A percentile compares a stretch with the other conserved stretches of the same genome.
phyloP scores from a whole-genome alignment of 441 rosid genomes.

The Arabidopsis hybrid region DNA sequence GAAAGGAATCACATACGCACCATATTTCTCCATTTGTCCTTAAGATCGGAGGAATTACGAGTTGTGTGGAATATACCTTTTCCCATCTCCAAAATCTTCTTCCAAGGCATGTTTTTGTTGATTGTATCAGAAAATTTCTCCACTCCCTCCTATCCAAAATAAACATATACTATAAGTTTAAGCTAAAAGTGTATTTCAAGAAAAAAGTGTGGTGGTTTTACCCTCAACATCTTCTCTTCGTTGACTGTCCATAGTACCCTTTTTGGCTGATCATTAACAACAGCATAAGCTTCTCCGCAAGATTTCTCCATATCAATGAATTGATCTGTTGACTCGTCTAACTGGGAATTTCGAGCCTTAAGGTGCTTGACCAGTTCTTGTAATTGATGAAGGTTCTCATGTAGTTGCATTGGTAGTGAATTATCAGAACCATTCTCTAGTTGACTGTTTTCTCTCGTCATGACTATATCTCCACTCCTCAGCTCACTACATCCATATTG shows the following conservation, averaged over 20 bases:
- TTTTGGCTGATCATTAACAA: not conserved
- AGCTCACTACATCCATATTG: not conserved
- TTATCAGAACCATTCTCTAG: not conserved
- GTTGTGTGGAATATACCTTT: not conserved
- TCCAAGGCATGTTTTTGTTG: constrained; percentile 9
- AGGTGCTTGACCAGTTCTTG: not conserved
- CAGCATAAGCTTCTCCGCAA: not conserved
- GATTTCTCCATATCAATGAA: not conserved
- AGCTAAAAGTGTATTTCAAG: not conserved
- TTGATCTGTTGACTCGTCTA: not conserved
- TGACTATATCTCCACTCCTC: not conserved
- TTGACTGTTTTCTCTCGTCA: not conserved
- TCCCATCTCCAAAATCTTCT: constrained; percentile 8
- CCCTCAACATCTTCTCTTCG: constrained; percentile 11
- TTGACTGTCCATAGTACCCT: not conserved
- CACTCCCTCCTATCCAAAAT: constrained; percentile 11
- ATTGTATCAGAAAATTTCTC: not conserved
- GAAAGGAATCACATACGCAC: not conserved
- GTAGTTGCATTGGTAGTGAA: not conserved
- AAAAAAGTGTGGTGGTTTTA: not conserved
- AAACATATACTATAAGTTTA: not conserved
- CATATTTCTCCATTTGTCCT: constrained; percentile 9
- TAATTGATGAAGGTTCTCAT: not conserved
- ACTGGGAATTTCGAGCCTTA: not conserved
- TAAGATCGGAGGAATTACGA: constrained; percentile 1